Evolutionary conservation across 805 yeast species (phyloP).

Genomic region (Yamadazyma ubonensis): DNA sequence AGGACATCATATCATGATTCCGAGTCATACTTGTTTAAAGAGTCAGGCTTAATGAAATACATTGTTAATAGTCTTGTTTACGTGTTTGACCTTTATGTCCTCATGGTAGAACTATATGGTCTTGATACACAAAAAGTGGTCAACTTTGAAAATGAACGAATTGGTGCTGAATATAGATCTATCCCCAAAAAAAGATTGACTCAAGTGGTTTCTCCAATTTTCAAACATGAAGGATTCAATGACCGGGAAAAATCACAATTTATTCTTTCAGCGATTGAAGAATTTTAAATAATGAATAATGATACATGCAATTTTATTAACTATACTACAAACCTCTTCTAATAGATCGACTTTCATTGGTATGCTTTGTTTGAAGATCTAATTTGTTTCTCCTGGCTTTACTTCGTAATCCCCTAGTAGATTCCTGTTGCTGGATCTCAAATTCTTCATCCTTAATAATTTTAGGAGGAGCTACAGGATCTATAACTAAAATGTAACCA

Average conservation of each 20-base stretch:
- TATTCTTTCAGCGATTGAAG: too few species aligned
- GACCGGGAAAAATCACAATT: too few species aligned
- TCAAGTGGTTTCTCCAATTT: too few species aligned
- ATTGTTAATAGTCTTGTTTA: not conserved
- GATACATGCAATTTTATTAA: too few species aligned
- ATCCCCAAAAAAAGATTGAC: too few species aligned
- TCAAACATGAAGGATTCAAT: too few species aligned
- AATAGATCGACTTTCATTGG: too few species aligned
- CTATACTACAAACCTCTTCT: too few species aligned
- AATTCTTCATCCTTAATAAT: slow-evolving; percentile 3
- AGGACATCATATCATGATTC: not conserved
- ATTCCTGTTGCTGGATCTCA: not conserved
- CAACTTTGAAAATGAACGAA: slow-evolving; percentile 27
- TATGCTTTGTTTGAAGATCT: too few species aligned
- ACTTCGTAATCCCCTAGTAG: not conserved
- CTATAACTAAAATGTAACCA: slow-evolving; percentile 38
- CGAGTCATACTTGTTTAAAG: not conserved
- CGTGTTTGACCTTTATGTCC: slow-evolving; percentile 1
- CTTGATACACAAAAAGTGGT: slow-evolving; percentile 18
- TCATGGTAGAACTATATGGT: slow-evolving; percentile 5
- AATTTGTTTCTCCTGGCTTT: not conserved
- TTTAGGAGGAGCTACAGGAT: slow-evolving; percentile 34
- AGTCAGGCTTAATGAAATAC: not conserved
- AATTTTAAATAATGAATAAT: too few species aligned
- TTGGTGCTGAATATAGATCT: slow-evolving; percentile 31